Evolutionary conservation across 768 basidiomycete genomes (phyloP).

Genomic region (Leccinum obscurum): DNA sequence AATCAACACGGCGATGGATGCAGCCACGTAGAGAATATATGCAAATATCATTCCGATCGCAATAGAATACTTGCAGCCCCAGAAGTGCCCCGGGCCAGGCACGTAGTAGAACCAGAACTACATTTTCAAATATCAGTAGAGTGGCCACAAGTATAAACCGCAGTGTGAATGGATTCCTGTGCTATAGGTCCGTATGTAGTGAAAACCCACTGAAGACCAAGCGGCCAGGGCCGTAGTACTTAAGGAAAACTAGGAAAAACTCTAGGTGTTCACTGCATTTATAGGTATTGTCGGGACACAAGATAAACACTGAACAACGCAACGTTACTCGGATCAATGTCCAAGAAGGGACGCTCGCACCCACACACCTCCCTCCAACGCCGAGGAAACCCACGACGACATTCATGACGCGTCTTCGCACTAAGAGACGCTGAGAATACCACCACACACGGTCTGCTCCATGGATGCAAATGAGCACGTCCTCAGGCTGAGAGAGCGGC

Average conservation of each 20-base stretch:
- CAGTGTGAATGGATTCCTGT: conserved; percentile 13
- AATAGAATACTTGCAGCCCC: conserved; percentile 7
- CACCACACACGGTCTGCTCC: neutral
- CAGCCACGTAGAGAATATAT: conserved; percentile 7
- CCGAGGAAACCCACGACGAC: neutral
- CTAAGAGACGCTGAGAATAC: neutral
- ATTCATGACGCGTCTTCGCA: neutral
- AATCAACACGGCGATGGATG: neutral
- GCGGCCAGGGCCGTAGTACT: too few relatives aligned
- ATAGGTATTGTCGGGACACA: neutral
- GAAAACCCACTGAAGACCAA: neutral
- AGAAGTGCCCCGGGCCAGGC: conserved; percentile 16
- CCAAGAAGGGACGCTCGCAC: neutral
- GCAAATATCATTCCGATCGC: conserved; percentile 5
- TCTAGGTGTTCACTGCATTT: neutral
- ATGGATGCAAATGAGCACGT: neutral
- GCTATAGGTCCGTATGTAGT: neutral
- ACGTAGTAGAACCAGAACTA: conserved; percentile 16
- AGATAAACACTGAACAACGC: neutral
- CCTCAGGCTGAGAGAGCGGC: neutral
- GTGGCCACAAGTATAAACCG: neutral
- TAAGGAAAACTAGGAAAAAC: too few relatives aligned
- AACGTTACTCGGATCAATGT: neutral
- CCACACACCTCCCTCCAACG: neutral
- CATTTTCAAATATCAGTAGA: too few relatives aligned